Evolutionary conservation across 1,139 yeast genomes (phyloP), one percentile per base, ranked within the genome.

Genomic region (Suhomyces taliae): DNA sequence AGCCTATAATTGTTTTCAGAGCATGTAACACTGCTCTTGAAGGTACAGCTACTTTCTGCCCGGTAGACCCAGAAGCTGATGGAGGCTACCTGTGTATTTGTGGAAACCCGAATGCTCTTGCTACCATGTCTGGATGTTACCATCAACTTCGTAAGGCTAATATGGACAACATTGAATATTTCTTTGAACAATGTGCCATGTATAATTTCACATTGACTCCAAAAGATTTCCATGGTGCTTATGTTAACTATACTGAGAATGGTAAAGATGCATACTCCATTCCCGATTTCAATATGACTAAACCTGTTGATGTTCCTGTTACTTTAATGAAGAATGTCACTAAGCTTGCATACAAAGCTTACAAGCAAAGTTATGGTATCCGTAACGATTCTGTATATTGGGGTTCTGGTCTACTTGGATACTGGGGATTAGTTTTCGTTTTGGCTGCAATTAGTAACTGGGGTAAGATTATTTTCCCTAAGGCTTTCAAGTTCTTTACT

Each of bases 391-490:
- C 82, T 3, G 64, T 76, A 42, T 77, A 64, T 49, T 70, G 75
- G 54, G 85, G 85, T 9, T 61, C 71, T 24, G 82, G 73, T 2
- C 44, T 72, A 27, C 51, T 79, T 32, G 79, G 76, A 0, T 81
- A 70, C 55, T 80, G 84, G 83, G 71, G 66, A 1, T 44, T 73
- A 4, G 64, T 82, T 9, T 55, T 80, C 47, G 24, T 80, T 1
- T 27, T 72, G 27, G 74, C 76, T 7, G 66, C 70, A 2, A 37
- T 76, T 11, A 56, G 65, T 43, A 77, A 81, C 56, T 74, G 81
- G 79, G 27, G 46, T 12, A 65, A 59, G 43, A 12, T 54, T 4
- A 39, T 67, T 14, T 58, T 59, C 36, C 76, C 76, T n/a, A 27
- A 33, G n/a, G 5, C 42, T 9, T 34, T 26, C 27, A 43, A 35